A percentile compares a stretch with the other conserved stretches of the same genome.
These are phyloP conservation scores for Acidiella bohemica DNA, from an alignment of 495 filamentous ascomycete species.

Conservation along the genomic window DNA sequence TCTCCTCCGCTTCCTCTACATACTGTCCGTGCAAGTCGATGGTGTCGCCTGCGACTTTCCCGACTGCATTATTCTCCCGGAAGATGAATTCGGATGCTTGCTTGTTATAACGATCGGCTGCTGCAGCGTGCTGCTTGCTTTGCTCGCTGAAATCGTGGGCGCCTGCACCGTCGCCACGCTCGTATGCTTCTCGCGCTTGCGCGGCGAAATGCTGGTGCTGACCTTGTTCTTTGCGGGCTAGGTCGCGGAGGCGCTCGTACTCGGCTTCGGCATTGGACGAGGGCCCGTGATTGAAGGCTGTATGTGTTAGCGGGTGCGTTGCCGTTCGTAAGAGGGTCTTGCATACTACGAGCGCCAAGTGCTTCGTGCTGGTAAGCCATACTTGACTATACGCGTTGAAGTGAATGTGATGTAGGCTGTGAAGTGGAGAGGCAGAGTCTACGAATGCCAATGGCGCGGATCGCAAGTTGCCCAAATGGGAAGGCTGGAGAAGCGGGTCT, in stretches of 20 bases:
- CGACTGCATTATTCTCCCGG: slow-evolving; percentile 71
- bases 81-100: slow-evolving; percentile 92
- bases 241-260: slow-evolving; percentile 79
- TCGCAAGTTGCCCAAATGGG: too few species aligned
- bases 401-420: too few species aligned
- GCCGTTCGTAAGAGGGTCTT: too few species aligned
- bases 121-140: slow-evolving; percentile 65
- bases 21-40: slow-evolving; percentile 92
- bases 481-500: too few species aligned
- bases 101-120: slow-evolving; percentile 70
- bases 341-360: too few species aligned
- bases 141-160: slow-evolving; percentile 74
- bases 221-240: slow-evolving; percentile 63
- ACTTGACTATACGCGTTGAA: too few species aligned
- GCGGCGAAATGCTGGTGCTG: slow-evolving; percentile 63
- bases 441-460: too few species aligned
- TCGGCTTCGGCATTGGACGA: slow-evolving; percentile 60
- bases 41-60: slow-evolving; percentile 57
- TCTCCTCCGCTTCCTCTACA: slow-evolving; percentile 85
- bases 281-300: slow-evolving; percentile 71
- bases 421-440: too few species aligned
- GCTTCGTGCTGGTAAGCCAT: too few species aligned
- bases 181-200: slow-evolving; percentile 54
- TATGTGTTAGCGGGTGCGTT: too few species aligned
- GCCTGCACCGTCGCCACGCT: slow-evolving; percentile 57